Evolutionary conservation across 2,329 filamentous ascomycete genomes (phyloP), one percentile per base, ranked within the genome.

Genomic region (Fusarium oligoseptatum): DNA sequence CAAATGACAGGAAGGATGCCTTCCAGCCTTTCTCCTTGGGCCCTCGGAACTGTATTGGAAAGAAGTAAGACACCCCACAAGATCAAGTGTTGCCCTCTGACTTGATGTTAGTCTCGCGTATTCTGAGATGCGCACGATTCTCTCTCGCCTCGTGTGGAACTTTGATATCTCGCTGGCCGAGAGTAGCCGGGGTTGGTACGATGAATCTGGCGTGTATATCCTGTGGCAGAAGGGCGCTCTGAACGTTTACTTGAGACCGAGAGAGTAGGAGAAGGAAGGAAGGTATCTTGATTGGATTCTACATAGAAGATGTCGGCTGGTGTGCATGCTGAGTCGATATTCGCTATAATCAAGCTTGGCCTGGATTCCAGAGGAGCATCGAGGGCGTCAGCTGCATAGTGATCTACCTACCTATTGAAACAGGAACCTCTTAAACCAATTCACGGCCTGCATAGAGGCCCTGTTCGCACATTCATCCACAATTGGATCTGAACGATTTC

Each of bases 11-110:
- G 80, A 27, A 82, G 83, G 1, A 83, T 81, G 4, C 79, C 17
- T 45, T 87, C 43, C 84, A 88, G 75, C 85, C 87, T 0, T 88
- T 89, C 64, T 82, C 83, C 2, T 36, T 85, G 1, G 87, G 88
- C 0, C 83, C 87, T 5, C 79, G 87, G 3, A 87, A 87, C 60
- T 89, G 88, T 65, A 80, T 89, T 34, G 88, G 87, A 3, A 82
- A 81, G 71, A 88, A 87, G 85, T 86, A 79, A 79, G 85, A 20
- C 10, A 22, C n/a, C 11, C 43, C n/a, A 22, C n/a, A 20, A 11
- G 22, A 20, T 45, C 11, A 22, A 24, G 17, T 20, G 15, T 45
- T 20, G n/a, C 10, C 22, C 15, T 45, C 32, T 34, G 32, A 45
- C 41, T 20, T 20, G 11, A 45, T 20, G 6, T 20, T 20, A 62